A percentile compares a stretch with the other conserved stretches of the same genome.
phyloP scores from a whole-genome alignment of 306 rosid genomes.

The Cyamopsis tetragonoloba region DNA sequence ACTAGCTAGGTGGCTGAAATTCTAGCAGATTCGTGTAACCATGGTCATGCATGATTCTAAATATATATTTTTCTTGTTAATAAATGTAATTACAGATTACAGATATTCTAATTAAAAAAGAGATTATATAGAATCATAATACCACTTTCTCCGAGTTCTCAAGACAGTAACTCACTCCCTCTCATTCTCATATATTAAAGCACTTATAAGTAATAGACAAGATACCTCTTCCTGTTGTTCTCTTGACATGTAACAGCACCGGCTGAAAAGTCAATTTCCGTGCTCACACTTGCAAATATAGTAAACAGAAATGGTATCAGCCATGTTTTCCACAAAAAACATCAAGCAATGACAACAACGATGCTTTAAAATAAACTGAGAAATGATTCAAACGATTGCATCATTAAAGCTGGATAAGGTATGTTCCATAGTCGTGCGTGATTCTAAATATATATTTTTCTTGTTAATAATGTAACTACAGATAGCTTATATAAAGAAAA shows the following conservation, averaged over 20 bases:
- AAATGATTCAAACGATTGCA: slow-evolving; percentile 1
- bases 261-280: slow-evolving; percentile 42
- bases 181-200: neutral
- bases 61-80: neutral
- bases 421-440: neutral
- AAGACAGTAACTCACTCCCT: neutral
- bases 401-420: neutral
- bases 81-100: neutral
- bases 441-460: neutral
- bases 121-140: slow-evolving; percentile 9
- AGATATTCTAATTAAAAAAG: neutral
- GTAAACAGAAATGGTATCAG: neutral
- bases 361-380: no score
- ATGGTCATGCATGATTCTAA: neutral
- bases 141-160: neutral
- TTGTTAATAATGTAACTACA: neutral
- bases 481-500: no score
- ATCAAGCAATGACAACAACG: neutral
- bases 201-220: slow-evolving; percentile 10
- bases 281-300: slow-evolving; percentile 30
- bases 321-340: slow-evolving; percentile 4
- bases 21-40: neutral
- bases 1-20: neutral
- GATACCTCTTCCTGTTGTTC: slow-evolving; percentile 63
- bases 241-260: slow-evolving; percentile 39